A percentile compares a stretch with the other conserved stretches of the same genome.
These are phyloP conservation scores for Lentinus tigrinus DNA, from an alignment of 768 basidiomycete genomes.

Conservation along the genomic window DNA sequence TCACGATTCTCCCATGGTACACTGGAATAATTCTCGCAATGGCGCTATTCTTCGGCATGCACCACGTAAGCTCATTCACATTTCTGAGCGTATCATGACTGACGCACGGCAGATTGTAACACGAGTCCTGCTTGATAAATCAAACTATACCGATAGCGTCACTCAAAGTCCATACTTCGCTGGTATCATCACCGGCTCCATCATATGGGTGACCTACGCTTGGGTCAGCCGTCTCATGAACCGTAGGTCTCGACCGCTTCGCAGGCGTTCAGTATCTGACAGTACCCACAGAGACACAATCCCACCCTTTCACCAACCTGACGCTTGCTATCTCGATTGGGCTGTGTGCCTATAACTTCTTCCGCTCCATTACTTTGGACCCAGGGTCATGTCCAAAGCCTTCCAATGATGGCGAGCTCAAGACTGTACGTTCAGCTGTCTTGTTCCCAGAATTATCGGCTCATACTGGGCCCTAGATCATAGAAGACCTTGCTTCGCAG, in stretches of 20 bases:
- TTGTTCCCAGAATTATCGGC: not conserved
- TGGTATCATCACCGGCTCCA: conserved; percentile 81
- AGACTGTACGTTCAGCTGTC: conserved; percentile 53
- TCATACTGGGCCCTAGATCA: conserved; percentile 49
- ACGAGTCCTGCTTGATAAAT: conserved; percentile 80
- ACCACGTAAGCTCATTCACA: conserved; percentile 60
- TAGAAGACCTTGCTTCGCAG: conserved; percentile 87
- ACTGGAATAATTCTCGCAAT: conserved; percentile 79
- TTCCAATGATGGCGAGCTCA: conserved; percentile 79
- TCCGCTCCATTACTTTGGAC: conserved; percentile 84
- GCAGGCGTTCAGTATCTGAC: not conserved
- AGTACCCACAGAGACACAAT: conserved; percentile 62
- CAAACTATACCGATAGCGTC: conserved; percentile 79
- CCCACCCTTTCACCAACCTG: conserved; percentile 74
- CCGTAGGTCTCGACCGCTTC: conserved; percentile 39
- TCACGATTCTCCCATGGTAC: conserved; percentile 87
- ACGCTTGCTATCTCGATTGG: conserved; percentile 67
- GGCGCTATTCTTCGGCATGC: conserved; percentile 90
- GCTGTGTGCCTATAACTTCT: conserved; percentile 86
- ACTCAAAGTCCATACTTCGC: conserved; percentile 90
- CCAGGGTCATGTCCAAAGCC: conserved; percentile 86
- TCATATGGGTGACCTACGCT: conserved; percentile 82
- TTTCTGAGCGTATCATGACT: conserved; percentile 14
- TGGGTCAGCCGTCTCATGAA: conserved; percentile 79
- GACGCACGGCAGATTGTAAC: conserved; percentile 62